Evolutionary conservation across 1,139 yeast genomes (phyloP), one percentile per base, ranked within the genome.

Genomic region (Debaryomycetaceae sp.): DNA sequence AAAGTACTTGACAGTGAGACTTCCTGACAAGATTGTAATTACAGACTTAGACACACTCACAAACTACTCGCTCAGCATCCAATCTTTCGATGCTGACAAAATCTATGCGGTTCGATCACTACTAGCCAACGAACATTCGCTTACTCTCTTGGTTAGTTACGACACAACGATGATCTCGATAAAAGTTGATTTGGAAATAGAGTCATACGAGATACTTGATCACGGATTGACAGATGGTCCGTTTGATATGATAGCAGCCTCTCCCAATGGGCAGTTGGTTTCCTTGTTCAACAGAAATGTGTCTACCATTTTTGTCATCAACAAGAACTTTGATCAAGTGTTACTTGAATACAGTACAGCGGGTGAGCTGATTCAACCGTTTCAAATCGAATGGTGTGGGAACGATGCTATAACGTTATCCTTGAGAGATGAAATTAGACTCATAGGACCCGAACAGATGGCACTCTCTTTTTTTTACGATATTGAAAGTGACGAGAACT

Each of bases 361-460:
- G 22, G 65, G 61, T 47, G 75, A 67, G 49, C 62, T 72, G 37
- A 51, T 65, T 40, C 20, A 73, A 56, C 63, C 74, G 1, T 57
- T 63, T 36, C 78, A 78, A 49, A 66, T 88, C 9, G 76, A 75
- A 48, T 91, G 97, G 97, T 87, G 96, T 62, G 89, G 93, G 0
- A 83, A 85, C 53, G 96, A 89, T 66, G 89, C 95, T 0, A 81
- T 90, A 1, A 83, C 82, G 0, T 39, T 81, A 31, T 68, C 83
- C 0, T 73, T 78, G 47, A 70, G 76, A 5, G 95, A 86, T 52
- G 91, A 86, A 46, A 57, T 89, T 23, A 77, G 78, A 48, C 61
- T 91, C 11, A 74, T 85, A 35, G 96, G 95, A 0, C 95, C 96
- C 0, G 77, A 81, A 3, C 84, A 82, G 42, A 84, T 82, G 1